Conservation (phyloP, 371 early-diverging fungal genomes). For the Apophysomyces ossiformis region DNA sequence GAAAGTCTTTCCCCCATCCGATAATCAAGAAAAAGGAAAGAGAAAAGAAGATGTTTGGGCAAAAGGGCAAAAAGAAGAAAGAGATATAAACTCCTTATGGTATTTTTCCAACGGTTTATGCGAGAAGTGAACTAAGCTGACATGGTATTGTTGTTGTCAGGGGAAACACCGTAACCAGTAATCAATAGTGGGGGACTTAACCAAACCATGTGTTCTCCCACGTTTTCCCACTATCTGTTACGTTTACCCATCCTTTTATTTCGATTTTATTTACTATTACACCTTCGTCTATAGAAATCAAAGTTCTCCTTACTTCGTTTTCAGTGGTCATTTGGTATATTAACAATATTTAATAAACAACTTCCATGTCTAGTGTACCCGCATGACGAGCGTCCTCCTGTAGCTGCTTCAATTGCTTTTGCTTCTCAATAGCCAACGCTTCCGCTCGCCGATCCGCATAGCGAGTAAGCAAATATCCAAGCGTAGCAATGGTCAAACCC, state of each 20-base stretch:
- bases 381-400: conserved; percentile 50
- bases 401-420: conserved; percentile 36
- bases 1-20: not conserved
- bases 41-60: not conserved
- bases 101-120: conserved; percentile 1
- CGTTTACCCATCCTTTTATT: not conserved
- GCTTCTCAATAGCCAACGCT: conserved; percentile 31
- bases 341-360: conserved; percentile 29
- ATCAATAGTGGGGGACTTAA: not conserved
- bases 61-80: not conserved
- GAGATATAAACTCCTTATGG: conserved; percentile 3
- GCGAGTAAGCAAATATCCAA: conserved; percentile 45
- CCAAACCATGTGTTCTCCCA: not conserved
- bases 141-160: conserved; percentile 3
- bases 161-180: conserved; percentile 5
- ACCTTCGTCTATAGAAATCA: not conserved
- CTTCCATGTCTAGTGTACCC: conserved; percentile 51
- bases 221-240: not conserved
- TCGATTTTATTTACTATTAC: not conserved
- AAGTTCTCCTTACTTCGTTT: not conserved
- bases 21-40: not conserved
- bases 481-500: conserved; percentile 41
- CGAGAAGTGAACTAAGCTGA: conserved; percentile 11
- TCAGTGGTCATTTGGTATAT: not conserved
- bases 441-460: conserved; percentile 41